Base-by-base conservation (phyloP, 305 asterid species). In the Rubia tinctorum region DNA sequence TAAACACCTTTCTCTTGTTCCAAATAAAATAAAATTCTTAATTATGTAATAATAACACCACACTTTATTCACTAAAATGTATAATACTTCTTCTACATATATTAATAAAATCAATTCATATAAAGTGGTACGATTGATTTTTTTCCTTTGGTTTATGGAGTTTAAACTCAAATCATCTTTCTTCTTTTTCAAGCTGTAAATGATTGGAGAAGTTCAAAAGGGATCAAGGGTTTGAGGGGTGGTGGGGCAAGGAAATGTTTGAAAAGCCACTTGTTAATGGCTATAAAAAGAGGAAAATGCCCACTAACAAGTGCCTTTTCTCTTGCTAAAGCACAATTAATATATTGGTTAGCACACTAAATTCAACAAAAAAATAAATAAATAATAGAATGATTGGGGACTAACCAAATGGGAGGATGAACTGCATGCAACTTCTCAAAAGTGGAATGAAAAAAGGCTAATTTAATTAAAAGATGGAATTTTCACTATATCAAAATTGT, bases 391-490 rank as follows among this genome's bases (percentile, higher is more conserved):
- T 85, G 86, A 86, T 84, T 80, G 83, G 84, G 67, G n/a, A 72
- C 78, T 78, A 83, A 84, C 81, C 82, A 82, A 85, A 75, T 81
- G 88, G 79, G 80, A 77, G 82, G 82, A 83, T 84, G 78, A 80
- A 79, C 73, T 79, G 74, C 87, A 81, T 82, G 86, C 83, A 82
- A 80, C 82, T 83, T 81, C 78, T 80, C 77, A 61, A 59, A 61
- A 87, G 85, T 87, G 86, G 85, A 78, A 11, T 34, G 39, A 34
- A 34, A 34, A 34, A 34, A 4, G 39, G 5, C 39, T 34, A 34
- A 34, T 34, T 34, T 34, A 34, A 34, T 34, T 2, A 34, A 34
- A 34, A 34, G 39, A 34, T 34, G 39, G 39, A 34, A 34, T 34
- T 34, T 34, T 34, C 39, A 34, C 39, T 34, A 2, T 34, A 2